Percentiles rank a stretch among this genome's conserved stretches.
phyloP scores from a whole-genome alignment of 2,329 filamentous ascomycete genomes.

The Grosmannia clavigera region DNA sequence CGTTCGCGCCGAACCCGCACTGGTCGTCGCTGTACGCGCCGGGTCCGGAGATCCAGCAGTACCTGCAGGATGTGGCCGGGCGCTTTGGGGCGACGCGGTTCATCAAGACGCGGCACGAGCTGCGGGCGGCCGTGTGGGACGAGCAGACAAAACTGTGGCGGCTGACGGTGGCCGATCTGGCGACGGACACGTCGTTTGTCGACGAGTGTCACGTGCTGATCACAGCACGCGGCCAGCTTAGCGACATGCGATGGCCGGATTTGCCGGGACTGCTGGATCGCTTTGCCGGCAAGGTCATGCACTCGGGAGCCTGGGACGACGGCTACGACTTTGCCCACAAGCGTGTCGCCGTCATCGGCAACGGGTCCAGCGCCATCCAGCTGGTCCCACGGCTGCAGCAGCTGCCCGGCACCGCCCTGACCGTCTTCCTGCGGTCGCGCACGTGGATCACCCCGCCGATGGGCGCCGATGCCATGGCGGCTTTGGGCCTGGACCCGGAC shows the following conservation, averaged over 20 bases:
- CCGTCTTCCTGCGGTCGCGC: constrained; percentile 13
- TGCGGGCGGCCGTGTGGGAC: constrained; percentile 29
- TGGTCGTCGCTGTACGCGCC: constrained; percentile 41
- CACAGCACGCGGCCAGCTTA: constrained; percentile 29
- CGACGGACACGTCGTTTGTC: constrained; percentile 24
- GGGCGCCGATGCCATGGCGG: constrained; percentile 29
- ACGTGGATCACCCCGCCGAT: constrained; percentile 20
- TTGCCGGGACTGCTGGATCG: constrained; percentile 20
- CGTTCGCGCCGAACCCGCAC: constrained; percentile 40
- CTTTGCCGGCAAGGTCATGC: constrained; percentile 16
- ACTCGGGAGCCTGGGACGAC: constrained; percentile 5
- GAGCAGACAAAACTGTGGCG: constrained; percentile 20
- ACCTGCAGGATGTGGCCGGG: constrained; percentile 33
- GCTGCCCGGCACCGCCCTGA: constrained; percentile 9
- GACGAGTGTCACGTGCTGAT: constrained; percentile 29
- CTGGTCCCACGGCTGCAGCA: constrained; percentile 15
- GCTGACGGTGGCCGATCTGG: constrained; percentile 20
- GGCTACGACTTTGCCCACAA: constrained; percentile 11
- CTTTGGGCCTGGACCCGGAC: constrained; percentile 28
- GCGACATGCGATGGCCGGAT: constrained; percentile 29
- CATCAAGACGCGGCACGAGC: constrained; percentile 30
- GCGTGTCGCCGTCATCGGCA: constrained; percentile 18
- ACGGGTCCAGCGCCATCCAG: constrained; percentile 18
- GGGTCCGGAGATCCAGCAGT: constrained; percentile 33
- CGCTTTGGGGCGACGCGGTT: constrained; percentile 33